Conservation (phyloP, 2,329 filamentous ascomycete genomes). For the Fusarium sp. region DNA sequence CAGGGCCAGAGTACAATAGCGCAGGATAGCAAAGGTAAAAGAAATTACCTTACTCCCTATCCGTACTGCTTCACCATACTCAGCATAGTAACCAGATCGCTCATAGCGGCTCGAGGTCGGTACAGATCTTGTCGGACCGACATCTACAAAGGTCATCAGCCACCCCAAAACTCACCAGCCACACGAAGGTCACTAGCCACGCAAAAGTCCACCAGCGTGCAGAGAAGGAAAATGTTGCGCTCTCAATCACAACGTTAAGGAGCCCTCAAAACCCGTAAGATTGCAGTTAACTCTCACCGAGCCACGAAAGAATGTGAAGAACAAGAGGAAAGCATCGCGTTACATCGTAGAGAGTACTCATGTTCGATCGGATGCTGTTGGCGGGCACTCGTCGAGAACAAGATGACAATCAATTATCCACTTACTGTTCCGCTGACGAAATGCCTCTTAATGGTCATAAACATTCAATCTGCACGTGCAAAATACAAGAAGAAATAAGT, state of each 20-base stretch:
- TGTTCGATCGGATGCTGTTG: background rate
- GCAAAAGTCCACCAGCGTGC: too few relatives aligned
- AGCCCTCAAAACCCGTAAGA: too few relatives aligned
- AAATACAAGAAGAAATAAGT: accelerated
- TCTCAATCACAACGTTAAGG: too few relatives aligned
- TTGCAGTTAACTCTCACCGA: too few relatives aligned
- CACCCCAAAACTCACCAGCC: background rate
- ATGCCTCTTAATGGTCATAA: background rate
- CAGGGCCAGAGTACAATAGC: background rate
- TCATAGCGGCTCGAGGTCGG: too few relatives aligned
- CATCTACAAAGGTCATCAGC: too few relatives aligned
- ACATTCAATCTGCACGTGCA: background rate
- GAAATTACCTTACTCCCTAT: too few relatives aligned
- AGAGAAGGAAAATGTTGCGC: too few relatives aligned
- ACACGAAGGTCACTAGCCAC: background rate
- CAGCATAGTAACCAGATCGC: too few relatives aligned
- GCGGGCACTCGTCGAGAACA: background rate
- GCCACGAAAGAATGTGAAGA: too few relatives aligned
- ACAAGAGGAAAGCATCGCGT: accelerated
- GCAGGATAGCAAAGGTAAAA: too few relatives aligned
- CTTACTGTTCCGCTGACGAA: accelerated
- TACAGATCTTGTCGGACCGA: background rate
- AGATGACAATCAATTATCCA: background rate
- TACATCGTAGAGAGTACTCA: background rate
- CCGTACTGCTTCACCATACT: too few relatives aligned